These are phyloP conservation scores for Cavenderia fasciculata DNA, from an alignment of 78 protist genomes.

Conservation along the genomic window DNA sequence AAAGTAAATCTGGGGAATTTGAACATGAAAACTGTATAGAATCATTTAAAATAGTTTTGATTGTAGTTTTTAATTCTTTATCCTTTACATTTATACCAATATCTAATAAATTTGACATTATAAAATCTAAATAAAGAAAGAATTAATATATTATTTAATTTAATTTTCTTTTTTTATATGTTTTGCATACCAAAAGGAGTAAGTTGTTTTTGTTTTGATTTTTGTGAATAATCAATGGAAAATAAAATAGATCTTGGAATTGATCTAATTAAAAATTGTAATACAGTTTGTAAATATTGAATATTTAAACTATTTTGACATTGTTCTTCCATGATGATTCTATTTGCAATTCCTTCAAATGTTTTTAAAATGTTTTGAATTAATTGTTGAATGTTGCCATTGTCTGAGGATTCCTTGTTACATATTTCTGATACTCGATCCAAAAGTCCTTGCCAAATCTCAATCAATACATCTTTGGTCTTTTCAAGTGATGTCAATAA, in stretches of 20 bases:
- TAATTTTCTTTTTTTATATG: no score
- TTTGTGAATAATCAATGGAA: not conserved
- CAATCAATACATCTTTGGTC: not conserved
- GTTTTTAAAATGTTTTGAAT: conserved; percentile 7
- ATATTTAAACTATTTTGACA: not conserved
- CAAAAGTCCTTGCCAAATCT: conserved; percentile 35
- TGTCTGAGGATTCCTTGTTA: conserved; percentile 8
- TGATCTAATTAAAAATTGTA: not conserved
- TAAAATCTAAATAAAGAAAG: not conserved
- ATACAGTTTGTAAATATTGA: not conserved
- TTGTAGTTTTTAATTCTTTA: not conserved
- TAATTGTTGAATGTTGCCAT: not conserved
- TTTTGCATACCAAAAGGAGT: not conserved
- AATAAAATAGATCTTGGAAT: conserved; percentile 29
- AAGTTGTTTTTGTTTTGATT: not conserved
- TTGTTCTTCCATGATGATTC: not conserved
- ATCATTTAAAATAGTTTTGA: conserved; percentile 33
- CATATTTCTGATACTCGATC: conserved; percentile 11
- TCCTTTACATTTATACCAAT: conserved; percentile 35
- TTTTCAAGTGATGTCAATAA: not conserved
- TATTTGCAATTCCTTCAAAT: not conserved
- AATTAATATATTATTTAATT: no score
- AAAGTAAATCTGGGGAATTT: not conserved
- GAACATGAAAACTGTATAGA: not conserved
- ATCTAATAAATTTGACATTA: conserved; percentile 24